These are phyloP conservation scores for Volutella citrinella DNA, from an alignment of 2,329 filamentous ascomycete species.

Conservation along the genomic window DNA sequence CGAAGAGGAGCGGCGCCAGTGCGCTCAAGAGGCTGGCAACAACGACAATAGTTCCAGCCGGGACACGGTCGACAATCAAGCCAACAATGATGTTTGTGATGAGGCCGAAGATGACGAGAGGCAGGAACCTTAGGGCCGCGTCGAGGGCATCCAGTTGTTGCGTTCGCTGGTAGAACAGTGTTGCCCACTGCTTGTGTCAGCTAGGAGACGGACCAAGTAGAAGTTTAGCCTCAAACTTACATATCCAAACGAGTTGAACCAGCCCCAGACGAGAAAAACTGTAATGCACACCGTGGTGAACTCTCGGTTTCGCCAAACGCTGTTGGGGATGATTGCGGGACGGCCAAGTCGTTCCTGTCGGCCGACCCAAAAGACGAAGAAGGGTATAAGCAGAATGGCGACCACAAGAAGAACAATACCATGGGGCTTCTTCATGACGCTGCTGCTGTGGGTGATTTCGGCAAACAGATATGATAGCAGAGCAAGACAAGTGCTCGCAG, in stretches of 20 bases:
- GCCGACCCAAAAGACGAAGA: slow-evolving; percentile 12
- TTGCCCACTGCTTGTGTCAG: too few relatives aligned
- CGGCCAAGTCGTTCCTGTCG: slow-evolving; percentile 9
- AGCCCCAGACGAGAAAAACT: slow-evolving; percentile 39
- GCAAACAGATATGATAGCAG: slow-evolving; percentile 11
- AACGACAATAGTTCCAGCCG: slow-evolving; percentile 5
- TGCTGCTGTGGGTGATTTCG: slow-evolving; percentile 5
- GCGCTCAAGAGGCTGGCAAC: slow-evolving; percentile 4
- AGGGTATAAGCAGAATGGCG: slow-evolving; percentile 5
- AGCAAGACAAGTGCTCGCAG: slow-evolving; percentile 7
- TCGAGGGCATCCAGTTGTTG: slow-evolving; percentile 4
- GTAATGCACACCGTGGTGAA: slow-evolving; percentile 51
- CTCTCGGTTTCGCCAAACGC: slow-evolving; percentile 50
- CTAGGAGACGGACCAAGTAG: too few relatives aligned
- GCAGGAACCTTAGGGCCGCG: slow-evolving; percentile 6
- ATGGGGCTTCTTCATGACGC: slow-evolving; percentile 7
- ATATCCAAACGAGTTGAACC: slow-evolving; percentile 42
- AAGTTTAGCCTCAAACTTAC: too few relatives aligned
- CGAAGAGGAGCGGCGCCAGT: slow-evolving; percentile 9
- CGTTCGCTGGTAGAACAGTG: slow-evolving; percentile 11
- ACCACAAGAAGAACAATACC: slow-evolving; percentile 9
- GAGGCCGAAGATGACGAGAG: slow-evolving; percentile 4
- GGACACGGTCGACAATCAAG: slow-evolving; percentile 5
- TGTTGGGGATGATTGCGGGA: slow-evolving; percentile 46
- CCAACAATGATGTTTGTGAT: slow-evolving; percentile 7